These are phyloP conservation scores for Claviceps citrina DNA, from an alignment of 2,329 filamentous ascomycete species.

Conservation along the genomic window DNA sequence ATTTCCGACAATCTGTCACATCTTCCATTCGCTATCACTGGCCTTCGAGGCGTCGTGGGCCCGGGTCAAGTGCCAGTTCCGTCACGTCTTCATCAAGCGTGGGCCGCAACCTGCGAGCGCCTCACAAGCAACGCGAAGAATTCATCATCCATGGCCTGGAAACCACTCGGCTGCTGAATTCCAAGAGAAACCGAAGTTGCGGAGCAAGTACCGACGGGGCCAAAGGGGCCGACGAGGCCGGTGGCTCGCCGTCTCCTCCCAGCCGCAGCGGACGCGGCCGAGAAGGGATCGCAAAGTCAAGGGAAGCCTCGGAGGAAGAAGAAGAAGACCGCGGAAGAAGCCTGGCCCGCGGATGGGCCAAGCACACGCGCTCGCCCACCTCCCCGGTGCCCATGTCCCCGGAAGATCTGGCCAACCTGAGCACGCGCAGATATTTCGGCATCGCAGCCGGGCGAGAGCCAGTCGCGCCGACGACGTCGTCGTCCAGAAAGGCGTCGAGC, in stretches of 20 bases:
- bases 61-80: conserved; percentile 41
- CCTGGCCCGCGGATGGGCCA: conserved; percentile 48
- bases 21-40: conserved; percentile 41
- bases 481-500: no score
- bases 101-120: conserved; percentile 33
- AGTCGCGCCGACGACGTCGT: no score
- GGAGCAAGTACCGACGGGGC: conserved; percentile 39
- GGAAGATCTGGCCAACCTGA: conserved; percentile 57
- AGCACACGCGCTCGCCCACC: conserved; percentile 73
- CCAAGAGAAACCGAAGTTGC: conserved; percentile 38
- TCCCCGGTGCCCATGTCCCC: conserved; percentile 92
- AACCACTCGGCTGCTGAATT: conserved; percentile 52
- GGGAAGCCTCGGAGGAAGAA: conserved; percentile 54
- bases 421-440: conserved; percentile 26
- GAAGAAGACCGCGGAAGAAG: conserved; percentile 55
- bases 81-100: conserved; percentile 40
- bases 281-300: conserved; percentile 34
- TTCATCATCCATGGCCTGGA: conserved; percentile 83
- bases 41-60: conserved; percentile 36
- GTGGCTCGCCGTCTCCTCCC: conserved; percentile 27
- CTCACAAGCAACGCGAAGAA: conserved; percentile 53
- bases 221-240: no score
- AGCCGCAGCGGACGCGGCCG: conserved; percentile 33
- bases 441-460: no score
- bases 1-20: conserved; percentile 33